Evolutionary conservation across 208 protist genomes (phyloP), one percentile per base, ranked within the genome.

Genomic region (Acanthamoeba culbertsoni): DNA sequence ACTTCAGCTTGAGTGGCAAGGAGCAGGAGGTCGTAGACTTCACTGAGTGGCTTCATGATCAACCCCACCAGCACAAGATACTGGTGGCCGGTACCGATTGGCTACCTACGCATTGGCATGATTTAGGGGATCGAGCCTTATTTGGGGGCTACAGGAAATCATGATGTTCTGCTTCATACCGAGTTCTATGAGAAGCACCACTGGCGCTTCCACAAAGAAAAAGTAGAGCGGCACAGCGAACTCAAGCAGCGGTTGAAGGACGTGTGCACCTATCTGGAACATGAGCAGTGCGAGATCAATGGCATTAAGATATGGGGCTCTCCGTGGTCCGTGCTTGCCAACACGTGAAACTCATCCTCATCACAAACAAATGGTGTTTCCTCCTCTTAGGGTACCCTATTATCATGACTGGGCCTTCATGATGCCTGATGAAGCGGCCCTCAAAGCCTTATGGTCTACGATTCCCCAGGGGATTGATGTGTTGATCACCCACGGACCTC

Each of bases 351-450:
- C n/a, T n/a, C n/a, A 0, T 31, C 37, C 42, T 48, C 37, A n/a
- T 20, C 28, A 8, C 8, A 28, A 33, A 28, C 7, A 10, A 8
- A 20, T 75, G 20, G 42, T 1, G 28, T 75, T 26, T 75, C 42
- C 8, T 45, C 37, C 10, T 37, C 28, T 7, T 8, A 92, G 86
- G 86, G 62, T 75, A 4, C 86, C 86, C 23, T 77, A 92, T n/a
- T 92, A 92, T 40, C 86, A 92, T 10, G 86, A 92, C 37, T 92
- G 86, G 86, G 86, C 86, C 55, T 92, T 92, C 42, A 92, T 92
- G 86, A n/a, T 73, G 35, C 57, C 51, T 0, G 86, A 92, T 26
- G 86, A 92, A 10, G 37, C 18, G 59, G 40, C 18, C 14, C 40
- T 77, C 18, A 48, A 45, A 42, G 77, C 43, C 7, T 51, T 12